Conservation (phyloP, 139 green algal species). For the Pleodorina starrii region DNA sequence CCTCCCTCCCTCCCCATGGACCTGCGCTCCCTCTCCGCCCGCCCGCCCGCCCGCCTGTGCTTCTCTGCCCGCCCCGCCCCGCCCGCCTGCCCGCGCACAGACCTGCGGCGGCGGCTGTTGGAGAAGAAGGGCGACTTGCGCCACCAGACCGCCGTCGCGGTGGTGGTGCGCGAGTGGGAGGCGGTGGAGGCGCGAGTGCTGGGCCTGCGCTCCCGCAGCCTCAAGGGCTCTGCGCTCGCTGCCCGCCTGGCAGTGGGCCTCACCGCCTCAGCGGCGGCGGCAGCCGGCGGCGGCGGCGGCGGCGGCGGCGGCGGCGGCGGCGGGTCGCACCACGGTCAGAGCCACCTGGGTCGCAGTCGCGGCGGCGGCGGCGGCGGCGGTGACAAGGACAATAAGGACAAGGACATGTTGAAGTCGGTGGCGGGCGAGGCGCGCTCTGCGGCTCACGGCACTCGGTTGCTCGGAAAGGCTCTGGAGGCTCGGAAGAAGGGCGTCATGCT, state of each 20-base stretch:
- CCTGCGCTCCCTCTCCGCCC: no score
- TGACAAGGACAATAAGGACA: not conserved
- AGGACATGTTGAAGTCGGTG: constrained; percentile 12
- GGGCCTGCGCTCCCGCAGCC: not conserved
- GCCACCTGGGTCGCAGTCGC: not conserved
- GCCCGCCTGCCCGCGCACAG: no score
- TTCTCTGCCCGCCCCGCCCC: no score
- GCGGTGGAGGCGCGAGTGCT: constrained; percentile 16
- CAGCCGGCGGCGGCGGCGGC: not conserved
- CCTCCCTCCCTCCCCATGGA: no score
- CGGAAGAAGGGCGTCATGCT: constrained; percentile 46
- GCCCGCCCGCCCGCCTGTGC: no score
- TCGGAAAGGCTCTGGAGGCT: constrained; percentile 32
- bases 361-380: not conserved
- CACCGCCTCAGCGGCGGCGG: not conserved
- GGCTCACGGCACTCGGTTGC: constrained; percentile 26
- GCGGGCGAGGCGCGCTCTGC: not conserved
- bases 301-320: not conserved
- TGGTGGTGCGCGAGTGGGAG: constrained; percentile 30
- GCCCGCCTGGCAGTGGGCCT: not conserved
- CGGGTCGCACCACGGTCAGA: not conserved
- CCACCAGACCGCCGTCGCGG: not conserved
- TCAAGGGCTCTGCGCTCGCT: not conserved
- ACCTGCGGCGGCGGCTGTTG: constrained; percentile 15
- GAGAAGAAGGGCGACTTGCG: constrained; percentile 37